These are phyloP conservation scores for Diaporthe citri DNA, from an alignment of 2,329 filamentous ascomycete genomes.

Conservation along the genomic window DNA sequence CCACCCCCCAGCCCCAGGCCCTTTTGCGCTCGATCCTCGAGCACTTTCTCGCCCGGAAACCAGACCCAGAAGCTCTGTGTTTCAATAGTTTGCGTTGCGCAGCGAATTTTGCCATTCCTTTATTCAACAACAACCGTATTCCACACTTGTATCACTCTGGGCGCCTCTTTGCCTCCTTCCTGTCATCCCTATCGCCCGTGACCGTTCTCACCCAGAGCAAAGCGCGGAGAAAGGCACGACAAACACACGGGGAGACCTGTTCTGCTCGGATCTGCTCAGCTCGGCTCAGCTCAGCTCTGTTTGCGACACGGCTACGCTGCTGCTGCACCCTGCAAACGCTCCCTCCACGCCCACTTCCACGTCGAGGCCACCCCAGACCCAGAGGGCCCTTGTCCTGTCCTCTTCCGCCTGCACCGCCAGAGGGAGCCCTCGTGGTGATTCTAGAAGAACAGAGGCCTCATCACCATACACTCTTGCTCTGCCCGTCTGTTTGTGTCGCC, in stretches of 20 bases:
- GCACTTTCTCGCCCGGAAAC: conserved; percentile 34
- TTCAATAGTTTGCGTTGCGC: conserved; percentile 36
- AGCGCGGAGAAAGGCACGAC: conserved; percentile 17
- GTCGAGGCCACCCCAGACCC: conserved; percentile 27
- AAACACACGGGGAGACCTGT: conserved; percentile 13
- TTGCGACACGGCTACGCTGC: conserved; percentile 27
- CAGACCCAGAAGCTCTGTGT: conserved; percentile 36
- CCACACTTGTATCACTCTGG: conserved; percentile 6
- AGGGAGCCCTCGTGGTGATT: conserved; percentile 23
- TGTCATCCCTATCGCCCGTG: conserved; percentile 17
- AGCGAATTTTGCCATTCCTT: conserved; percentile 1
- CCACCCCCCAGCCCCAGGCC: conserved; percentile 29
- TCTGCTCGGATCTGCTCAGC: not conserved
- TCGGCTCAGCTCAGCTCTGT: conserved; percentile 15
- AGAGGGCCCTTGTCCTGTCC: conserved; percentile 8
- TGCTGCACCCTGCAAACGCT: conserved; percentile 33
- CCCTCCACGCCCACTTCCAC: conserved; percentile 32
- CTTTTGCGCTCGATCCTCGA: conserved; percentile 38
- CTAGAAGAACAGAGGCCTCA: conserved; percentile 26
- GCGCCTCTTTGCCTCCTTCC: conserved; percentile 1
- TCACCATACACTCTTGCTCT: not conserved
- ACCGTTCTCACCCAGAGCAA: conserved; percentile 26
- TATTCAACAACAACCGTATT: conserved; percentile 30
- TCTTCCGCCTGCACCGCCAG: conserved; percentile 16
- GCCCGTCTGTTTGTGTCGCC: not conserved